These are phyloP conservation scores for Capsella rubella DNA, from an alignment of 441 rosid species.

Conservation along the genomic window DNA sequence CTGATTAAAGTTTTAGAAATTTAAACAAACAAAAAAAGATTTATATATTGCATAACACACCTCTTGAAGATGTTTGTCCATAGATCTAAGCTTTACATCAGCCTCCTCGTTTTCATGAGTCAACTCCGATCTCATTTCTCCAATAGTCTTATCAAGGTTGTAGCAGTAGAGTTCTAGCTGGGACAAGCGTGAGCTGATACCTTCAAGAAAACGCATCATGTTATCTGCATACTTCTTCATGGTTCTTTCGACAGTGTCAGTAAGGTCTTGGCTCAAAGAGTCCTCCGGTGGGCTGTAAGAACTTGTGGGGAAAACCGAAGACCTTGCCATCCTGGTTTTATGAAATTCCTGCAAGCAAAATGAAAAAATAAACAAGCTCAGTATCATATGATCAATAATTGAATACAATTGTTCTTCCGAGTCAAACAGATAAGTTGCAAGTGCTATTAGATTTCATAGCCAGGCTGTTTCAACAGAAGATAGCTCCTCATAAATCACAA, in stretches of 20 bases:
- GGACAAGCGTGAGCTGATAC: slow-evolving; percentile 89
- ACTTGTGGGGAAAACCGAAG: slow-evolving; percentile 61
- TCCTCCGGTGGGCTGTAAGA: slow-evolving; percentile 84
- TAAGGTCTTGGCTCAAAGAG: slow-evolving; percentile 65
- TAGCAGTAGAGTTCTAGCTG: slow-evolving; percentile 88
- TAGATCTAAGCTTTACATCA: slow-evolving; percentile 78
- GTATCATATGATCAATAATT: not conserved
- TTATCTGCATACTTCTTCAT: slow-evolving; percentile 82
- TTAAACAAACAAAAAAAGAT: not conserved
- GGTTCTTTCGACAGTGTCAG: slow-evolving; percentile 65
- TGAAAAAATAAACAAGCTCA: slow-evolving; percentile 5
- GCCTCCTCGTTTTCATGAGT: slow-evolving; percentile 72
- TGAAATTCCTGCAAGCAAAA: slow-evolving; percentile 69
- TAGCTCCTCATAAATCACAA: not conserved
- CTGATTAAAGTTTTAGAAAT: not conserved
- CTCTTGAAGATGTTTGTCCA: slow-evolving; percentile 97
- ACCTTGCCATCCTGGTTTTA: slow-evolving; percentile 72
- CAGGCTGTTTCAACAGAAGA: not conserved
- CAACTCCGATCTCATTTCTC: slow-evolving; percentile 85
- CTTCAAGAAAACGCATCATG: slow-evolving; percentile 89
- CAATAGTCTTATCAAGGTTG: slow-evolving; percentile 91
- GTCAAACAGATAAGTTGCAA: not conserved
- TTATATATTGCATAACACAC: slow-evolving; percentile 45
- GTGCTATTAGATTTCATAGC: not conserved
- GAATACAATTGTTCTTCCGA: not conserved